Base-by-base conservation (phyloP, 345 rosid genomes). In the Camelina neglecta region DNA sequence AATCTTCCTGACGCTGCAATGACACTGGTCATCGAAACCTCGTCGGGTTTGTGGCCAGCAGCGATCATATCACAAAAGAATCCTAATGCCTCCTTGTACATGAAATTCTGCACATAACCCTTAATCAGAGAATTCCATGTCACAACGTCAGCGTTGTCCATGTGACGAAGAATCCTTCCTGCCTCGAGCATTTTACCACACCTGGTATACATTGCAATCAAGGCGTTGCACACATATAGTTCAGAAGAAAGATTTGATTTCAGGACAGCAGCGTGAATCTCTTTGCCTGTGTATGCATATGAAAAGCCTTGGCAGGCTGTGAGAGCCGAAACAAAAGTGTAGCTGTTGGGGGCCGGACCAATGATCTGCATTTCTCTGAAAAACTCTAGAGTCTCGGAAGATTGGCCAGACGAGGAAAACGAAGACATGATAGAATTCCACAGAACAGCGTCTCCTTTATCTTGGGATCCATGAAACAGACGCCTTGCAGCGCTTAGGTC, bases 351-450 rank as follows among this genome's bases (percentile, higher is more conserved):
- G 66, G 63, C 78, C 62, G 85, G 81, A 79, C 86, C 91, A 61
- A 35, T 70, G 67, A 7, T 77, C 39, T 74, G 87, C 89, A 92
- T 85, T 56, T 83, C 82, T 69, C 90, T 83, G 49, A 92, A 86
- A 23, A 92, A 64, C 9, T 41, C 68, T 60, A 92, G 74, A 23
- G 95, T 92, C 87, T 89, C 92, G 2, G 38, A 20, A 63, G 81
- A 75, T 68, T 65, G 75, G 1, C 89, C 86, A 71, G 78, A 75
- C 4, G 81, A 54, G 60, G 89, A 84, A 79, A 84, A 88, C 0
- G 90, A 91, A 51, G 91, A 83, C 67, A 90, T 81, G 4, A 88
- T 86, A 56, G 97, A 92, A 78, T 90, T 91, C 97, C 97, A 92
- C 11, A 87, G 74, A 65, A 89, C 89, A 66, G 83, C 82, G 75